These are phyloP conservation scores for Kernera saxatilis DNA, from an alignment of 345 rosid genomes.

Conservation along the genomic window DNA sequence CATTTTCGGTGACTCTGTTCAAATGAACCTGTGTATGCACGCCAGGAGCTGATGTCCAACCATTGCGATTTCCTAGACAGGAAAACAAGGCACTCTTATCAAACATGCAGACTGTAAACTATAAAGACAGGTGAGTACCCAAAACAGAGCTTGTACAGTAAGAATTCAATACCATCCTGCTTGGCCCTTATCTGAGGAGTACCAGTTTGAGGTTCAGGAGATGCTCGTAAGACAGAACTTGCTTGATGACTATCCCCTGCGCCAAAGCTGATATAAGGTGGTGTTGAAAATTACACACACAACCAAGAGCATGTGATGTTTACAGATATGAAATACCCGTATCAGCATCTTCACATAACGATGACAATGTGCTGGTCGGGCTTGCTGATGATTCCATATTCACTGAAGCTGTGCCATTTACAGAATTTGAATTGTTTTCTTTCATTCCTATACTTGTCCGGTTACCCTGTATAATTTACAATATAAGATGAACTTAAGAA, in stretches of 20 bases:
- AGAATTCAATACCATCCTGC: slow-evolving; percentile 26
- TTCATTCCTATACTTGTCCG: slow-evolving; percentile 47
- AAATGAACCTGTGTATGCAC: slow-evolving; percentile 32
- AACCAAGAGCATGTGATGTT: slow-evolving; percentile 16
- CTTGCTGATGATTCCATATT: slow-evolving; percentile 61
- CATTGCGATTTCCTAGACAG: slow-evolving; percentile 34
- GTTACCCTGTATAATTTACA: slow-evolving; percentile 45
- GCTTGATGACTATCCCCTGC: slow-evolving; percentile 68
- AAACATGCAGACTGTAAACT: not conserved
- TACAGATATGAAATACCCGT: slow-evolving; percentile 49
- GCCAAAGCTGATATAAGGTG: slow-evolving; percentile 28
- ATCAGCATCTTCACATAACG: slow-evolving; percentile 80
- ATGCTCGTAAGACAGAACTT: slow-evolving; percentile 37
- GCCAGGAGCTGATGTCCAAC: slow-evolving; percentile 36
- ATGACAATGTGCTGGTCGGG: slow-evolving; percentile 73
- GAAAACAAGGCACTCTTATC: slow-evolving; percentile 16
- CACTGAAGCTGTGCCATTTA: slow-evolving; percentile 49
- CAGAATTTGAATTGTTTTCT: slow-evolving; percentile 42
- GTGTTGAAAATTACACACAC: not conserved
- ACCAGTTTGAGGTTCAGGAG: slow-evolving; percentile 39
- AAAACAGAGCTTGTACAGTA: slow-evolving; percentile 24
- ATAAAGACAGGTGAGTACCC: slow-evolving; percentile 29
- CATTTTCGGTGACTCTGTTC: slow-evolving; percentile 36
- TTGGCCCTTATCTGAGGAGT: slow-evolving; percentile 26
- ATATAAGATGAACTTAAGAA: not conserved